Base-by-base conservation (phyloP, 352 stramenopile species). In the Globisporangium echinulatum region DNA sequence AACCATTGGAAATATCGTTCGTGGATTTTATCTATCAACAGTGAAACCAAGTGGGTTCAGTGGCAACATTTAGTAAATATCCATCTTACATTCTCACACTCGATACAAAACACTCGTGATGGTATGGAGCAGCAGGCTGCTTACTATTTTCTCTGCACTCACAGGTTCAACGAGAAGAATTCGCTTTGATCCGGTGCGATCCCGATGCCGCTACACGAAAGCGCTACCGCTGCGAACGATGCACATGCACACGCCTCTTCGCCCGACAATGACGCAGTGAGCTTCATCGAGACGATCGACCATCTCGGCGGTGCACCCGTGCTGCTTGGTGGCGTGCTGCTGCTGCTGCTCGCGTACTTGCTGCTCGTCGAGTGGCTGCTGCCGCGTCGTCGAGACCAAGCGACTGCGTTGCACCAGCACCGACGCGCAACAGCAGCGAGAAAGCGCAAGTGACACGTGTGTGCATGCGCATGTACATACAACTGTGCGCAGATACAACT, bases 351-450 rank as follows among this genome's bases (percentile, higher is more conserved):
- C 11, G 65, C 55, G 54, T 85, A 85, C 52, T 33, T 82, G 17
- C 54, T 63, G 19, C 71, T 85, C 38, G 71, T 80, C 37, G 71
- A 82, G 52, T 81, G 72, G 65, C 55, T 77, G 8, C 57, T 83
- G 17, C 76, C 73, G 46, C 67, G 71, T 33, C 71, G 74, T 47
- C 61, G 55, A 6, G 13, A 46, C 9, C 49, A 56, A 14, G 38
- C 8, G 14, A 37, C 4, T 13, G 33, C 15, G 44, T 10, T 40
- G 11, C 53, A 51, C 19, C 39, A 56, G 52, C 59, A 19, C 1
- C 10, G n/a, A 44, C 52, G 44, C 33, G n/a, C 47, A 5, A 47
- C 10, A 13, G 49, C 36, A 33, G 48, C 36, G 8, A 52, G n/a
- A 43, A 62, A 67, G 55, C 54, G 44, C 43, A 36, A 56, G 37